phyloP scores from a whole-genome alignment of 371 early-diverging fungal genomes.

The Rhizopus arrhizus region DNA sequence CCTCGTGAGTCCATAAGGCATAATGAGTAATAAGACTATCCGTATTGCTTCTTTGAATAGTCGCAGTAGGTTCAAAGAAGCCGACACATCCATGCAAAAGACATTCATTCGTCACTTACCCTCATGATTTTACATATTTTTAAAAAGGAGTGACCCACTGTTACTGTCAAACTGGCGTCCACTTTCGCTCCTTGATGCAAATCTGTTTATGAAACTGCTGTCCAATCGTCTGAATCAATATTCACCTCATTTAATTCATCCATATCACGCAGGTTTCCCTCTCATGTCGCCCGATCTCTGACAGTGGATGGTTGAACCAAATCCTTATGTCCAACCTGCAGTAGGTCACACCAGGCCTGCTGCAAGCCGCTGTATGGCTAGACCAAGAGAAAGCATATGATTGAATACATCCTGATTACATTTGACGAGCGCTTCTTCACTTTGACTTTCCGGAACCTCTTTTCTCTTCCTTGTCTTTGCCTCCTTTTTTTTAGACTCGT shows the following conservation, averaged over 20 bases:
- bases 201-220: conserved; percentile 26
- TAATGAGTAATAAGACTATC: conserved; percentile 1
- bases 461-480: too few species aligned
- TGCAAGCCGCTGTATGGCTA: too few species aligned
- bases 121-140: background rate
- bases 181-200: conserved; percentile 30
- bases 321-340: too few species aligned
- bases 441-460: too few species aligned
- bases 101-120: background rate
- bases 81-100: background rate
- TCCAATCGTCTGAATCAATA: conserved; percentile 8
- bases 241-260: background rate
- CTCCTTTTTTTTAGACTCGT: too few species aligned
- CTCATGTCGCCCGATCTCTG: too few species aligned
- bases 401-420: too few species aligned
- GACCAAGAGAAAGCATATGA: too few species aligned
- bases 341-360: too few species aligned
- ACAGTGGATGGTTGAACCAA: too few species aligned
- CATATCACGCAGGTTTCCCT: background rate
- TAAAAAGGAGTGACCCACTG: conserved; percentile 14
- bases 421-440: too few species aligned
- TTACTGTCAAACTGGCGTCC: conserved; percentile 27
- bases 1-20: background rate
- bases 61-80: conserved; percentile 16
- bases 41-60: conserved; percentile 15